Evolutionary conservation across 2,329 filamentous ascomycete genomes (phyloP), one percentile per base, ranked within the genome.

Genomic region (Monilinia aucupariae): DNA sequence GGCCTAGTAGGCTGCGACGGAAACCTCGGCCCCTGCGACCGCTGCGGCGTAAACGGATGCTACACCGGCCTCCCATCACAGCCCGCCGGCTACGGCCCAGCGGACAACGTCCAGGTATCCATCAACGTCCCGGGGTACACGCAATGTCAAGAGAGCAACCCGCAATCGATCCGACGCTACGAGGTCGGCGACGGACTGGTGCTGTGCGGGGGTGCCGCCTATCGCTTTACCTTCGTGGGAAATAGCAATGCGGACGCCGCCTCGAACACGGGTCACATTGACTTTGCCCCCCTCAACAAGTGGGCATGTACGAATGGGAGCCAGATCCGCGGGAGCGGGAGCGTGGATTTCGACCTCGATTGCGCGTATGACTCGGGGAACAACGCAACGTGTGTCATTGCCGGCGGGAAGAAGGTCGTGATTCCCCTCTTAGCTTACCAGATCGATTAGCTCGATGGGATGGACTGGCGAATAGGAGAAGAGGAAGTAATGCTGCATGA

Each of bases 291-390:
- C 3, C n/a, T 32, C 1, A 1, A 55, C 13, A 3, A n/a, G 25
- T 55, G 53, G 53, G 8, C 53, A 9, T 56, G 53, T 45, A 56
- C 53, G 25, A 56, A 56, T 45, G 53, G 53, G n/a, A 56, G 53
- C 7, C 3, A 5, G 20, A 45, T 56, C 32, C 2, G 17, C 12
- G 53, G 53, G 4, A 45, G 20, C 10, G 53, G 53, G 7, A 45
- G 3, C 45, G 4, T 55, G n/a, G 39, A 55, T 27, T 45, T 55
- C 22, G 53, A 55, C 0, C n/a, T 55, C 12, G 53, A 55, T 45
- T 55, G 53, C 22, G 15, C 53, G 8, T 56, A 45, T 32, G 53
- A 56, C 13, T 22, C 39, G 13, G 53, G 53, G 7, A 34, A 45
- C 1, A 56, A 56, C 45, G 53, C 53, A 17, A 45, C 53, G 15